Conservation (phyloP, 148 eudicot species). For the Rhododendron griersonianum region DNA sequence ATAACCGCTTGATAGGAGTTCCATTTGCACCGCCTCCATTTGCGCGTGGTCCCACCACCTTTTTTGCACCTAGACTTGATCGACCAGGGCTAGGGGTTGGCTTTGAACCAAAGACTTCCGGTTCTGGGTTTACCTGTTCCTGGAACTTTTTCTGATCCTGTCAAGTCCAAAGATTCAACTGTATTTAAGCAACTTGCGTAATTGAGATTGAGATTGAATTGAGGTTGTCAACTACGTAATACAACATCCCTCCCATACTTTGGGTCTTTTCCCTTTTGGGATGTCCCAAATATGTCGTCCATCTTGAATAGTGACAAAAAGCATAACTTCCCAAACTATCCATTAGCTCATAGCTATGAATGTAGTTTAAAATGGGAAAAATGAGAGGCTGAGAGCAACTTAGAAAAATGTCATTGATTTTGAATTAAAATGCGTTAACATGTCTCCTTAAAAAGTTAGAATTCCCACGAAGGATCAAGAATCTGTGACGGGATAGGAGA, state of each 20-base stretch:
- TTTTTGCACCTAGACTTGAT: conserved; percentile 56
- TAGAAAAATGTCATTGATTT: neutral
- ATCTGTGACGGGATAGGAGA: neutral
- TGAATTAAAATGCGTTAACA: neutral
- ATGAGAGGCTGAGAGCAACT: neutral
- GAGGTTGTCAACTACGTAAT: neutral
- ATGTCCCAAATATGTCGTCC: neutral
- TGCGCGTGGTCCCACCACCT: conserved; percentile 70
- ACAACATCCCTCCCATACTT: neutral
- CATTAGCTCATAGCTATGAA: neutral
- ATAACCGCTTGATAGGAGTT: conserved; percentile 59
- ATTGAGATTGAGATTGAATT: neutral
- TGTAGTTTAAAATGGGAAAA: neutral
- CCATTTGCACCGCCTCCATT: conserved; percentile 67
- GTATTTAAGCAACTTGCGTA: neutral
- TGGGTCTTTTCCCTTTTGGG: neutral
- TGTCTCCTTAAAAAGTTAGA: neutral
- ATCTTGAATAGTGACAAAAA: neutral
- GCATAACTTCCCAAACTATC: neutral
- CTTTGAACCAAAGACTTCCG: conserved; percentile 62
- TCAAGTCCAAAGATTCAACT: conserved; percentile 2
- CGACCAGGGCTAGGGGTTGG: conserved; percentile 71
- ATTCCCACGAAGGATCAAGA: neutral
- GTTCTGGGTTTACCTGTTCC: conserved; percentile 62
- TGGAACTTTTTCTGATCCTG: conserved; percentile 95